Percentiles rank a stretch among this genome's conserved stretches.
These are phyloP conservation scores for Verticillium alfalfae DNA, from an alignment of 2,329 filamentous ascomycete species.

Conservation along the genomic window DNA sequence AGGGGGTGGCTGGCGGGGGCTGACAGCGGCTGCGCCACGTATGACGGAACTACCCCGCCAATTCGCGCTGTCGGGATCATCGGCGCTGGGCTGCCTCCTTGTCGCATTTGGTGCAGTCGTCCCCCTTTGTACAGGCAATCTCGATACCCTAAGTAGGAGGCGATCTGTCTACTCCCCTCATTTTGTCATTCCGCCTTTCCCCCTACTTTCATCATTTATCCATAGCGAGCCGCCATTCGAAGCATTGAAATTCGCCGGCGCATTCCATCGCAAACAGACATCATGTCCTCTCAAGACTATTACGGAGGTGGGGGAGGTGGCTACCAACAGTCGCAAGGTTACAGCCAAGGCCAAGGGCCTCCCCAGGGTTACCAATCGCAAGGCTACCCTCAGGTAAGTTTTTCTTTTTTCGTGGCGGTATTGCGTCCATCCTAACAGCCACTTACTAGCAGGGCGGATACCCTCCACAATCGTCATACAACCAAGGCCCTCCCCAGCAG, in stretches of 20 bases:
- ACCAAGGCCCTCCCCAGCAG: not conserved
- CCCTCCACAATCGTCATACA: slow-evolving; percentile 5
- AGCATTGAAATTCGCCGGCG: not conserved
- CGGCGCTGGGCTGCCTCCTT: not conserved
- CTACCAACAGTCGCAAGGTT: slow-evolving; percentile 11
- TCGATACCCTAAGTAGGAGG: not conserved
- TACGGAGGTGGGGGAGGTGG: slow-evolving; percentile 23
- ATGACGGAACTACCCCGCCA: not conserved
- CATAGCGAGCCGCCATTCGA: not conserved
- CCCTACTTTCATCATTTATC: not conserved
- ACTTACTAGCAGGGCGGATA: slow-evolving; percentile 6
- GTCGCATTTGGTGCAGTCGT: not conserved
- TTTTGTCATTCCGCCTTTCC: not conserved
- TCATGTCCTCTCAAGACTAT: slow-evolving; percentile 31
- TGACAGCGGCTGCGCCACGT: not conserved
- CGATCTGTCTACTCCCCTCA: not conserved
- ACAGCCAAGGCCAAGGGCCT: slow-evolving; percentile 14
- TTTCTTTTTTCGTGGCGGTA: not conserved
- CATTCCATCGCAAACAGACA: not conserved
- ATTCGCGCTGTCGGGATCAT: not conserved
- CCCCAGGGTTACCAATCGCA: slow-evolving; percentile 14
- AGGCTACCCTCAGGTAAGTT: slow-evolving; percentile 17
- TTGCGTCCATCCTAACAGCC: not conserved
- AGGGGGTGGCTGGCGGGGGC: not conserved
- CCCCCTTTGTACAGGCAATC: not conserved